These are phyloP conservation scores for Penicillium crustosum DNA, from an alignment of 2,329 filamentous ascomycete genomes.

Conservation along the genomic window DNA sequence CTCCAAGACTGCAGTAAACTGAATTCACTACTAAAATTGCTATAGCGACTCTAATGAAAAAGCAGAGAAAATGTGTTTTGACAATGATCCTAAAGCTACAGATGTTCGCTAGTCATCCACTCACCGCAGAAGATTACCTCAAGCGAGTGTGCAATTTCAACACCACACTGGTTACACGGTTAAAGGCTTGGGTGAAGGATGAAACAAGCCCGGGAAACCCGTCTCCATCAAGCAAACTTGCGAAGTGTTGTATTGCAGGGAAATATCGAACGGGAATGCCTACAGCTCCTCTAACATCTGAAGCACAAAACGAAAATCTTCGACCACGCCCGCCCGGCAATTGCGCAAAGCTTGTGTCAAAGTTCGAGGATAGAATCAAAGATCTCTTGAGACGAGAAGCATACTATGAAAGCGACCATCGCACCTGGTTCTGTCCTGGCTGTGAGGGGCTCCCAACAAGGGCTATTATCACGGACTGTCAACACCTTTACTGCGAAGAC, in stretches of 20 bases:
- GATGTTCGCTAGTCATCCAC: conserved; percentile 3
- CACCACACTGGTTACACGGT: not conserved
- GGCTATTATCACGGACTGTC: not conserved
- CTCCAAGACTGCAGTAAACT: too few species aligned
- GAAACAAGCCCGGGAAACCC: not conserved
- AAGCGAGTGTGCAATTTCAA: not conserved
- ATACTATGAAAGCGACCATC: not conserved
- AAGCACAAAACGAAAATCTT: not conserved
- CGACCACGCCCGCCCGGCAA: not conserved
- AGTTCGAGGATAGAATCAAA: not conserved
- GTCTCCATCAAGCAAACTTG: not conserved
- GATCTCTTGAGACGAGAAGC: not conserved
- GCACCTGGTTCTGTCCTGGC: not conserved
- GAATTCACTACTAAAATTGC: not conserved
- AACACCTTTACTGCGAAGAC: conserved; percentile 1
- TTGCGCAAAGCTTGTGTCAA: not conserved
- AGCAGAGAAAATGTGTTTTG: not conserved
- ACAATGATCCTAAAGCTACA: not conserved
- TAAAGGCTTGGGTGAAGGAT: not conserved
- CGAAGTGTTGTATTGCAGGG: not conserved
- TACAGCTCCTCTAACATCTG: not conserved
- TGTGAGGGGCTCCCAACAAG: not conserved
- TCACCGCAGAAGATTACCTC: not conserved
- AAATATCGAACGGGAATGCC: not conserved
- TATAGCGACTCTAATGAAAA: not conserved